phyloP scores from a whole-genome alignment of 306 rosid genomes.

The Citrullus mucosospermus region DNA sequence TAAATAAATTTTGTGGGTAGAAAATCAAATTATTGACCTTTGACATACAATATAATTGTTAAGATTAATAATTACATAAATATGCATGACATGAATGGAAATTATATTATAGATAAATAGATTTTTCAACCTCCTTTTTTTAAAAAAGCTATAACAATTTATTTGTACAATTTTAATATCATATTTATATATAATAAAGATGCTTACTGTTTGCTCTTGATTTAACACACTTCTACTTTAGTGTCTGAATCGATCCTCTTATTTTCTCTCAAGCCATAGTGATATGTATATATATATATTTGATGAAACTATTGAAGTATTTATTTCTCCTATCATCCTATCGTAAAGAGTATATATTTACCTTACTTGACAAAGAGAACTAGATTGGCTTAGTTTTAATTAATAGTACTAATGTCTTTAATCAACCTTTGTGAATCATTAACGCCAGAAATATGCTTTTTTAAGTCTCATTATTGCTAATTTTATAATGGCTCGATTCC shows the following conservation, averaged over 20 bases:
- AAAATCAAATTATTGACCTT: no score
- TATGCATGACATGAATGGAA: background rate
- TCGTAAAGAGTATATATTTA: background rate
- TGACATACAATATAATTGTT: no score
- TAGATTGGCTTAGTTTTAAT: background rate
- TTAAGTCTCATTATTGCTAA: background rate
- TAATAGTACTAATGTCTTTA: background rate
- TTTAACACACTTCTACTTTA: no score
- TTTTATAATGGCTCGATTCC: background rate
- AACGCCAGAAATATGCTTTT: background rate
- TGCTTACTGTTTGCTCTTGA: no score
- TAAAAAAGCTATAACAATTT: background rate
- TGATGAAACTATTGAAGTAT: no score
- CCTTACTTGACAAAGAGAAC: background rate
- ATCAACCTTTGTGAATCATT: background rate
- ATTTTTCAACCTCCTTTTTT: background rate
- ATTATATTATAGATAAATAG: background rate
- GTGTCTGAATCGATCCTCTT: no score
- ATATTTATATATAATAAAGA: no score
- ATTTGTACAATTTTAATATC: background rate
- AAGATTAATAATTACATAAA: background rate
- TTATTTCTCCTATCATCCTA: background rate
- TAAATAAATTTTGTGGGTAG: no score
- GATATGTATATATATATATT: no score
- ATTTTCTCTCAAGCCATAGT: no score